Evolutionary conservation across 2,329 filamentous ascomycete genomes (phyloP).

Genomic region (Rasamsonia emersonii): DNA sequence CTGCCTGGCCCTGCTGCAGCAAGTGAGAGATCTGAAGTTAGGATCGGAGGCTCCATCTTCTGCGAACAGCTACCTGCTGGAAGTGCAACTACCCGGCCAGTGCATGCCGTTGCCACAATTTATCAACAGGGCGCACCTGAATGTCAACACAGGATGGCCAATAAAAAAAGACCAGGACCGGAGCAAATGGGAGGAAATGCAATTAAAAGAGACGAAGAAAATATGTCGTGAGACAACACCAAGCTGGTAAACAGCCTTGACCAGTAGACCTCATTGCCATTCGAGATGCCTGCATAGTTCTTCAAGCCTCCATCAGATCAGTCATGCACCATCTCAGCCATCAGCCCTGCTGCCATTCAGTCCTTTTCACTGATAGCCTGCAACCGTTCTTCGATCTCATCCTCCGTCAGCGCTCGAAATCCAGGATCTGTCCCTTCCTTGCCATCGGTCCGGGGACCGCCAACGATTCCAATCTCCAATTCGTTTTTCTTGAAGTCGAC

Average conservation of each 20-base stretch:
- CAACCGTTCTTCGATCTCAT: slow-evolving; percentile 96
- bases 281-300: too few species aligned
- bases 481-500: slow-evolving; percentile 99
- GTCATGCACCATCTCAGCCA: slow-evolving; percentile 11
- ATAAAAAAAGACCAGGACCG: neutral
- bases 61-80: too few species aligned
- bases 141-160: neutral
- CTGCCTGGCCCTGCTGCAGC: too few species aligned
- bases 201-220: too few species aligned
- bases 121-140: slow-evolving; percentile 7
- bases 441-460: slow-evolving; percentile 73
- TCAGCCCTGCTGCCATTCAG: slow-evolving; percentile 44
- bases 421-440: slow-evolving; percentile 68
- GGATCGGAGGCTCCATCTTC: too few species aligned
- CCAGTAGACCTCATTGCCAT: too few species aligned
- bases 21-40: too few species aligned
- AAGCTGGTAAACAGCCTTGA: too few species aligned
- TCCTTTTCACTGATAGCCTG: slow-evolving; percentile 99
- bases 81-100: too few species aligned
- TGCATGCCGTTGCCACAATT: slow-evolving; percentile 1
- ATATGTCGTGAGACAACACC: too few species aligned
- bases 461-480: slow-evolving; percentile 95
- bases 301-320: too few species aligned
- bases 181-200: too few species aligned
- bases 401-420: slow-evolving; percentile 87